Conservation (phyloP, 1,284 basidiomycete genomes). For the Puccinia novopanici region DNA sequence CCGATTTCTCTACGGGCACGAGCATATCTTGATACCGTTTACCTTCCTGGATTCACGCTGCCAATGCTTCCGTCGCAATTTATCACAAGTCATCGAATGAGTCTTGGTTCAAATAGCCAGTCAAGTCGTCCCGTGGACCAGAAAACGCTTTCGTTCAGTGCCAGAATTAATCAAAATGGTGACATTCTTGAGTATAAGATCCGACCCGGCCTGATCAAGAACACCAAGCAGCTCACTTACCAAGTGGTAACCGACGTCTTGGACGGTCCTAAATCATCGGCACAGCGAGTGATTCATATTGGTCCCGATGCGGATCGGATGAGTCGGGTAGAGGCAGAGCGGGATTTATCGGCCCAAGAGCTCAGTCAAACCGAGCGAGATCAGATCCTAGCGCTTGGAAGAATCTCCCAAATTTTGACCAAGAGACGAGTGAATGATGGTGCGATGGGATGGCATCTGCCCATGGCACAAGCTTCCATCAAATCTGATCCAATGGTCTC, state of each 20-base stretch:
- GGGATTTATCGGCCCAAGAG: slow-evolving; percentile 18
- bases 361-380: slow-evolving; percentile 31
- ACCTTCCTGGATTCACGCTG: slow-evolving; percentile 69
- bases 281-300: slow-evolving; percentile 47
- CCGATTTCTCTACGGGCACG: slow-evolving; percentile 66
- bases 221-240: slow-evolving; percentile 72
- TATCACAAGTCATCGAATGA: slow-evolving; percentile 62
- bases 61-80: slow-evolving; percentile 71
- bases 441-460: slow-evolving; percentile 61
- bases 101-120: slow-evolving; percentile 65
- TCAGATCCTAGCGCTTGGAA: slow-evolving; percentile 23
- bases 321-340: not conserved
- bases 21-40: slow-evolving; percentile 64
- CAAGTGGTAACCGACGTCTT: slow-evolving; percentile 68
- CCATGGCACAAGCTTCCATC: slow-evolving; percentile 65
- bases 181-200: slow-evolving; percentile 73
- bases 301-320: slow-evolving; percentile 55
- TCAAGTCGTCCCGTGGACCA: slow-evolving; percentile 60
- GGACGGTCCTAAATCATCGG: slow-evolving; percentile 56
- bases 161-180: slow-evolving; percentile 69
- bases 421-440: slow-evolving; percentile 45
- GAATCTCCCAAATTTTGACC: slow-evolving; percentile 28
- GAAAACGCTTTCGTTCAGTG: slow-evolving; percentile 76
- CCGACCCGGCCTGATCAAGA: slow-evolving; percentile 71
- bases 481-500: slow-evolving; percentile 36